Evolutionary conservation across 768 basidiomycete species (phyloP).

Genomic region (Hirschioporus abietinus): DNA sequence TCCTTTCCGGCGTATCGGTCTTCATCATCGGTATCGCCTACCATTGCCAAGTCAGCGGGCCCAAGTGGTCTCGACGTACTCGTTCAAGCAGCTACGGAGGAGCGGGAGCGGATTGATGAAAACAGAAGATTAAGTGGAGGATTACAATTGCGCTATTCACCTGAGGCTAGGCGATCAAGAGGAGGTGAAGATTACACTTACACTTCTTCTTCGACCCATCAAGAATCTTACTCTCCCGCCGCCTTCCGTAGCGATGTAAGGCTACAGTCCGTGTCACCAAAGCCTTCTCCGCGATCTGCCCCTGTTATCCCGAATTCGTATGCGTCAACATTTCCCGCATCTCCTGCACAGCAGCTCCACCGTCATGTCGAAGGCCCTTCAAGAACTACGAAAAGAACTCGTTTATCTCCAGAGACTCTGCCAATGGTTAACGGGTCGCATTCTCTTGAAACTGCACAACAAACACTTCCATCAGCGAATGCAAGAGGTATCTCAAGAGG

Average conservation of each 20-base stretch:
- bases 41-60: neutral
- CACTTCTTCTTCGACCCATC: neutral
- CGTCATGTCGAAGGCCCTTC: neutral
- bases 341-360: neutral
- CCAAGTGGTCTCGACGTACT: slow-evolving; percentile 53
- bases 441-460: neutral
- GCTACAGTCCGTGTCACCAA: neutral
- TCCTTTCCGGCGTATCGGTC: neutral
- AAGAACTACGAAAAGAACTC: neutral
- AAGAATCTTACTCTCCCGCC: neutral
- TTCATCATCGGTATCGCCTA: slow-evolving; percentile 7
- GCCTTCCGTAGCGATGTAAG: neutral
- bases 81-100: slow-evolving; percentile 66
- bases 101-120: slow-evolving; percentile 50
- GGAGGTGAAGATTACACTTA: neutral
- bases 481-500: neutral
- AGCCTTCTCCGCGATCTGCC: neutral
- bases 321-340: neutral
- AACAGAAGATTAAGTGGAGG: slow-evolving; percentile 2
- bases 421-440: neutral
- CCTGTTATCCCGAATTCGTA: neutral
- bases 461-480: neutral
- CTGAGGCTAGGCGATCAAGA: neutral
- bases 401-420: neutral
- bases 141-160: neutral